These are phyloP conservation scores for Eucalyptus shirleyi DNA, from an alignment of 345 rosid genomes.

Conservation along the genomic window DNA sequence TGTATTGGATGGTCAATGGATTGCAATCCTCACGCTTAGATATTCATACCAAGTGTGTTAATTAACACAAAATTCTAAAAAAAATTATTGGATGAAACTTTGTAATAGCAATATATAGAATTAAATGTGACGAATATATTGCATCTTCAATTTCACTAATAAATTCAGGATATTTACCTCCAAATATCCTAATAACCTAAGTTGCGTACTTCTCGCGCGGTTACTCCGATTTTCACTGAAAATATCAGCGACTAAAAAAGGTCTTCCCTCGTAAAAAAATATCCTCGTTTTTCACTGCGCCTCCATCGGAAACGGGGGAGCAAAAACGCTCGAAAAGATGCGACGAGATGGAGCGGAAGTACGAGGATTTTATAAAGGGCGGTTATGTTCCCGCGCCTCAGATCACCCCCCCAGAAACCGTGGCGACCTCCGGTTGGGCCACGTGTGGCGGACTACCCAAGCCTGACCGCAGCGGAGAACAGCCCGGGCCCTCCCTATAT, in stretches of 20 bases:
- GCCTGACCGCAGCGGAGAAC: not conserved
- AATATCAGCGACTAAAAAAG: not conserved
- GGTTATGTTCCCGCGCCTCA: not conserved
- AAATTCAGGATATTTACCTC: not conserved
- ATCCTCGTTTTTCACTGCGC: not conserved
- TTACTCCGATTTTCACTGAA: not conserved
- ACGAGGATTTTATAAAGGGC: not conserved
- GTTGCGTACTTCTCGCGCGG: not conserved
- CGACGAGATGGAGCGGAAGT: not conserved
- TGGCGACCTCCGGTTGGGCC: not conserved
- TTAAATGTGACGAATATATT: not conserved
- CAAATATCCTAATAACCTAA: not conserved
- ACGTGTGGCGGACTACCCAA: not conserved
- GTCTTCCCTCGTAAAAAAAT: not conserved
- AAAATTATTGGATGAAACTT: not conserved
- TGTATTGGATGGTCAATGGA: not conserved
- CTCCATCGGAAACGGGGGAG: not conserved
- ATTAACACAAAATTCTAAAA: not conserved
- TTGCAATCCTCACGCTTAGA: not conserved
- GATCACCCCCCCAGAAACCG: not conserved
- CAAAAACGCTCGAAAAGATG: not conserved
- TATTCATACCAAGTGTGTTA: fast-evolving
- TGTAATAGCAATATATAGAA: not conserved
- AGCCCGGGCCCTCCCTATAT: not conserved
- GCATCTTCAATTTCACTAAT: not conserved